Percentiles rank a stretch among this genome's conserved stretches.
phyloP scores from a whole-genome alignment of 2,329 filamentous ascomycete species.

The Fusarium dlaminii region DNA sequence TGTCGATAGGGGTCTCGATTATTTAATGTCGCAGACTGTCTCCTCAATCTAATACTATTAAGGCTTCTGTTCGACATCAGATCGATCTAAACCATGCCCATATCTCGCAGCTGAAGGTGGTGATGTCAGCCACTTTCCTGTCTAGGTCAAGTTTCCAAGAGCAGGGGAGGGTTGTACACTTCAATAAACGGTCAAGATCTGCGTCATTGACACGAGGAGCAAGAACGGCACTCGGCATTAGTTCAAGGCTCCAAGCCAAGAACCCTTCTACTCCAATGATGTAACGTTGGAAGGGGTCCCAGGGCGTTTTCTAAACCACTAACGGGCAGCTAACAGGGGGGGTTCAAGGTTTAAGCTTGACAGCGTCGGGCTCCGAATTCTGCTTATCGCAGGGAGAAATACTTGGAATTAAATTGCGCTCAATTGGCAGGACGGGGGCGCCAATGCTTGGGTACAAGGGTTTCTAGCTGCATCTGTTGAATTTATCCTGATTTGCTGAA shows the following conservation, averaged over 20 bases:
- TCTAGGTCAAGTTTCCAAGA: background rate
- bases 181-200: conserved; percentile 13
- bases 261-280: background rate
- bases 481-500: conserved; percentile 55
- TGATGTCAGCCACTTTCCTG: conserved; percentile 16
- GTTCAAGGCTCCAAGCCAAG: background rate
- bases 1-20: background rate
- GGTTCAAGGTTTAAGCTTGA: background rate
- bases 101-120: background rate
- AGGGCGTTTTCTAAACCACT: background rate
- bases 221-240: background rate
- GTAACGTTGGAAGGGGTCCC: background rate
- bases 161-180: conserved; percentile 8
- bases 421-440: background rate
- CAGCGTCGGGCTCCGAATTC: background rate
- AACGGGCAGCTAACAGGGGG: background rate
- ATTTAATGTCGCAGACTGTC: background rate
- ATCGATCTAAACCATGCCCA: background rate
- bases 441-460: background rate
- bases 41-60: conserved; percentile 1
- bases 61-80: background rate
- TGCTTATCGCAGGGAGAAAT: background rate
- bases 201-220: conserved; percentile 2
- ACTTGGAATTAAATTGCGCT: conserved; percentile 7
- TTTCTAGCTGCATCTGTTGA: conserved; percentile 48